Base-by-base conservation (phyloP, 1,139 yeast genomes). In the Lodderomyces beijingensis region DNA sequence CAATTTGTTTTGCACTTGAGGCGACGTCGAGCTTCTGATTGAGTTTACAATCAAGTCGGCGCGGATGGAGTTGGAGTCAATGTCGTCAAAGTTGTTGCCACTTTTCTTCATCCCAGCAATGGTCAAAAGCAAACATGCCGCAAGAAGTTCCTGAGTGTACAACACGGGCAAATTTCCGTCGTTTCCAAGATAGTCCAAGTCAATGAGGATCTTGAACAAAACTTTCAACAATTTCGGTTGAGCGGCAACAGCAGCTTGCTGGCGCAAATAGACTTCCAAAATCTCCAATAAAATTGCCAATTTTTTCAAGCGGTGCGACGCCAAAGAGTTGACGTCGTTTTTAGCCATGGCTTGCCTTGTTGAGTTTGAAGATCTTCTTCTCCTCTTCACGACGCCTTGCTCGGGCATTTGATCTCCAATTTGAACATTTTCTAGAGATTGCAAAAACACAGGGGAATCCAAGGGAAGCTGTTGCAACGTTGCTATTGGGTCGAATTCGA, bases 21-120 rank as follows among this genome's bases (percentile, higher is more conserved):
- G 97, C 25, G 95, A 85, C 32, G 79, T 74, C 1, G 96, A 82
- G 4, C 88, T 75, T 51, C 98, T 76, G 37, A 91, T 88, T 14
- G 96, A 84, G 34, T 91, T 82, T 22, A 91, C 96, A 45, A 91
- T 72, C 40, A 88, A 77, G 54, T 89, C 97, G 3, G 95, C 91
- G 55, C 97, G 75, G 29, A 89, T 70, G 12, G 82, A 66, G 41
- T 74, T 74, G n/a, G 88, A 69, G 45, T 85, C 89, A 40, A 65
- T 59, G 31, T 54, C 55, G 26, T 47, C 44, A 31, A 54, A 56
- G 26, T 47, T 44, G 6, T 13, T 13, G 3, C 15, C 11, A 10
- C 16, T 19, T 10, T 19, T 26, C 48, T 59, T 74, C 61, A 83
- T 62, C 15, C 65, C 63, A 32, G 73, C 67, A 27, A 91, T 81